phyloP scores from a whole-genome alignment of 2,329 filamentous ascomycete species.

The Cryoendolithus antarcticus region DNA sequence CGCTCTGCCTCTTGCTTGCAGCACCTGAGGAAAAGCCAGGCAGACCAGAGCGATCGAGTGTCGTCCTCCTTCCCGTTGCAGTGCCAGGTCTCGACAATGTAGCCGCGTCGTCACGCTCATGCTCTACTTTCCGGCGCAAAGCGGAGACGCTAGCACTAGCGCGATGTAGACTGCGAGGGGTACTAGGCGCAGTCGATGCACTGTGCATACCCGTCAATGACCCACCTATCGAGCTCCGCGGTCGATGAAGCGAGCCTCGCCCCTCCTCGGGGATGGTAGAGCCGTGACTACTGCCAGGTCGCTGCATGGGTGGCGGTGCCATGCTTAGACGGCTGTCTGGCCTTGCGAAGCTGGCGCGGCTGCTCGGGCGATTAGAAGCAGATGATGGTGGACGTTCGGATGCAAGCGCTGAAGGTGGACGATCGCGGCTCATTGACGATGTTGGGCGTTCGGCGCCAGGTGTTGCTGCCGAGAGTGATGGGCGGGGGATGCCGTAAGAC shows the following conservation, averaged over 20 bases:
- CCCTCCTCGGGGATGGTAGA: neutral
- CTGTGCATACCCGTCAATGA: slow-evolving; percentile 29
- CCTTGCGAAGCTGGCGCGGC: slow-evolving; percentile 45
- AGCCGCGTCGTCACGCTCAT: slow-evolving; percentile 25
- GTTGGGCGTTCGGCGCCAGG: slow-evolving; percentile 7
- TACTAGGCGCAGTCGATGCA: slow-evolving; percentile 2
- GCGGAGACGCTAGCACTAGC: slow-evolving; percentile 18
- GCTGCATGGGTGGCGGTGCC: neutral
- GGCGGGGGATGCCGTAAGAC: slow-evolving; percentile 35
- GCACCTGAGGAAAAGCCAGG: slow-evolving; percentile 17
- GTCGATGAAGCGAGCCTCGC: neutral
- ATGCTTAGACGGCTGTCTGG: slow-evolving; percentile 2
- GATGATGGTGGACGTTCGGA: slow-evolving; percentile 14
- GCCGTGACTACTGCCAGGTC: slow-evolving; percentile 1
- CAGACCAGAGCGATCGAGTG: slow-evolving; percentile 35
- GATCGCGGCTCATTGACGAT: slow-evolving; percentile 11
- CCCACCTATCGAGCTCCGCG: slow-evolving; percentile 29
- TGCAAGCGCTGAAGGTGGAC: slow-evolving; percentile 13
- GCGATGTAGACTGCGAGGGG: slow-evolving; percentile 13
- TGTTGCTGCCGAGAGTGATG: slow-evolving; percentile 12
- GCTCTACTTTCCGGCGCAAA: slow-evolving; percentile 10
- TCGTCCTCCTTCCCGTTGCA: slow-evolving; percentile 20
- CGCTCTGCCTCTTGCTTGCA: too few species aligned
- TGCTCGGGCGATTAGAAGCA: slow-evolving; percentile 54
- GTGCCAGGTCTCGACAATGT: slow-evolving; percentile 2